These are phyloP conservation scores for Zalaria obscura DNA, from an alignment of 2,329 filamentous ascomycete species.

Conservation along the genomic window DNA sequence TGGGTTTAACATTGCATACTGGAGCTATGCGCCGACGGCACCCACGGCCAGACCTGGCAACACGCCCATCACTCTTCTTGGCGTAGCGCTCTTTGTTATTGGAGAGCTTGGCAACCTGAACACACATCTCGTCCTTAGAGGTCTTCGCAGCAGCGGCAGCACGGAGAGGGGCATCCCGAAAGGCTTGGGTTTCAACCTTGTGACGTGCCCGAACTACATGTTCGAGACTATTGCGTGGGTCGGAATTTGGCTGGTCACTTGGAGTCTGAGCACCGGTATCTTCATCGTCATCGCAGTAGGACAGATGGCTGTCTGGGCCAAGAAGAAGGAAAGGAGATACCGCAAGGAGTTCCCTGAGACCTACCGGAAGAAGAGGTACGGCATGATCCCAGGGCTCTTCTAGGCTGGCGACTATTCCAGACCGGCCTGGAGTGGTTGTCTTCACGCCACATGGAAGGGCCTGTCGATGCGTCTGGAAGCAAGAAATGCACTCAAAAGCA, in stretches of 20 bases:
- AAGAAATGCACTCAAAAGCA: too few species aligned
- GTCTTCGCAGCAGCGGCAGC: slow-evolving; percentile 62
- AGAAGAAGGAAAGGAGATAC: slow-evolving; percentile 83
- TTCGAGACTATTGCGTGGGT: slow-evolving; percentile 83
- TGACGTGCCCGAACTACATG: slow-evolving; percentile 96
- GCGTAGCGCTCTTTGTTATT: slow-evolving; percentile 57
- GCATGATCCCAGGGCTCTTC: slow-evolving; percentile 65
- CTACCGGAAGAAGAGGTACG: slow-evolving; percentile 89
- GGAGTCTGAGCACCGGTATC: slow-evolving; percentile 61
- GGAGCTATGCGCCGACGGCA: slow-evolving; percentile 66
- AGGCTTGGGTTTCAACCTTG: slow-evolving; percentile 70
- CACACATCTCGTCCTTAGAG: slow-evolving; percentile 65
- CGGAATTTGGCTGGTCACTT: slow-evolving; percentile 65
- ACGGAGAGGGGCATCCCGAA: slow-evolving; percentile 78
- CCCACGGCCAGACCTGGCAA: slow-evolving; percentile 39
- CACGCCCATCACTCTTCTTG: slow-evolving; percentile 46
- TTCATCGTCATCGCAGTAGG: slow-evolving; percentile 60
- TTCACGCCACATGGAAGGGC: not conserved
- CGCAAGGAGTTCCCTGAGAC: slow-evolving; percentile 81
- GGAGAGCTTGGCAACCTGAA: slow-evolving; percentile 70
- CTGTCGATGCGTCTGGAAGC: too few species aligned
- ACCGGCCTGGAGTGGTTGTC: not conserved
- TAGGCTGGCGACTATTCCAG: slow-evolving; percentile 19
- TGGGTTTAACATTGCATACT: slow-evolving; percentile 68
- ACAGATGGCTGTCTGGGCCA: slow-evolving; percentile 80